Evolutionary conservation across 345 rosid genomes (phyloP).

Genomic region (Diplotaxis tenuifolia): DNA sequence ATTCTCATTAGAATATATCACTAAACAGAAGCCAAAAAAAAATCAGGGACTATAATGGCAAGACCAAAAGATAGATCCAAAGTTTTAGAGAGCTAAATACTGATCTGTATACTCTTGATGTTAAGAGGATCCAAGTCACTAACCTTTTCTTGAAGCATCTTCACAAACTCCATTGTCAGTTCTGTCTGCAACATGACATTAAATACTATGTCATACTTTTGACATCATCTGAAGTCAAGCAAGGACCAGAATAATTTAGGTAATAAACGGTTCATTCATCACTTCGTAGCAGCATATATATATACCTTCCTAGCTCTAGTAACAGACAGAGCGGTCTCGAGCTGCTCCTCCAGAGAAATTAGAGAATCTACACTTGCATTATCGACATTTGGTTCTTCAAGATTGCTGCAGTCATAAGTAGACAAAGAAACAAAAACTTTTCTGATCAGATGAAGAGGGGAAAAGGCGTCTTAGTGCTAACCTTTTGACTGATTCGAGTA

Average conservation of each 20-base stretch:
- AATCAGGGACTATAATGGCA: neutral
- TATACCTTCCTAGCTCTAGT: constrained; percentile 36
- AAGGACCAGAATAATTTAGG: too few relatives aligned
- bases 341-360: constrained; percentile 13
- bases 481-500: constrained; percentile 30
- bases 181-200: constrained; percentile 19
- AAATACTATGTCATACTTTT: neutral
- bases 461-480: neutral
- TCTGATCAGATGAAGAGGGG: constrained; percentile 15
- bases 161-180: constrained; percentile 16
- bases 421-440: neutral
- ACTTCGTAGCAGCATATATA: too few relatives aligned
- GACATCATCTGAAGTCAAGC: neutral
- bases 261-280: too few relatives aligned
- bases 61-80: neutral
- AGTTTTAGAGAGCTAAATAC: constrained; percentile 1
- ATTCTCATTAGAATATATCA: neutral
- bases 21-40: neutral
- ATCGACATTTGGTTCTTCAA: constrained; percentile 24
- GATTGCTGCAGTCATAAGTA: constrained; percentile 16
- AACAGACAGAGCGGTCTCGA: constrained; percentile 20
- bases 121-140: neutral
- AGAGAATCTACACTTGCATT: constrained; percentile 24
- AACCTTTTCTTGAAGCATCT: constrained; percentile 30
- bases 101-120: neutral